Evolutionary conservation across 1,284 basidiomycete species (phyloP).

Genomic region (Moesziomyces antarcticus): DNA sequence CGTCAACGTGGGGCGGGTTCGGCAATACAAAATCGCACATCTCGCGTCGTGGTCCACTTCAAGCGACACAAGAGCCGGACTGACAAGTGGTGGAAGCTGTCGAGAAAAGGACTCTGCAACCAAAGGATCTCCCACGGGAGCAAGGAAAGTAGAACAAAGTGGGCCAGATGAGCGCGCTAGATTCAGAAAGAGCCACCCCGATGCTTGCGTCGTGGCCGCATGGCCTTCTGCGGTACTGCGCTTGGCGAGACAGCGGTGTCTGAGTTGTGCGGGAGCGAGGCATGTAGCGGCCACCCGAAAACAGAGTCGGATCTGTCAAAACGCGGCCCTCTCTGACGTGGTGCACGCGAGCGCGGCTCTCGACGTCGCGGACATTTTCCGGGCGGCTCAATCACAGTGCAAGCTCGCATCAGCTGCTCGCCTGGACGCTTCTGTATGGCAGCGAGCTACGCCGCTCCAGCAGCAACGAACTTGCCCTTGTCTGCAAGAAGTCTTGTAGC

Average conservation of each 20-base stretch:
- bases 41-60: no score
- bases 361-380: background rate
- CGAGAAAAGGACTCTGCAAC: no score
- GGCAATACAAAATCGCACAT: no score
- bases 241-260: constrained; percentile 39
- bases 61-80: no score
- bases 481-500: no score
- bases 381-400: background rate
- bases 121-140: no score
- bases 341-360: background rate
- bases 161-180: constrained; percentile 7
- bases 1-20: background rate
- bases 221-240: constrained; percentile 7
- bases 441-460: no score
- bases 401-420: background rate
- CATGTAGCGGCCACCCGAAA: constrained; percentile 7
- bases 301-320: background rate
- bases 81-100: no score
- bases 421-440: no score
- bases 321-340: background rate
- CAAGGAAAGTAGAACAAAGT: background rate
- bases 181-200: constrained; percentile 16
- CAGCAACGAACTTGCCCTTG: no score
- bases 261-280: constrained; percentile 32
- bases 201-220: constrained; percentile 5